Base-by-base conservation (phyloP, 2,329 filamentous ascomycete species). In the Ascochyta viciae-villosae region DNA sequence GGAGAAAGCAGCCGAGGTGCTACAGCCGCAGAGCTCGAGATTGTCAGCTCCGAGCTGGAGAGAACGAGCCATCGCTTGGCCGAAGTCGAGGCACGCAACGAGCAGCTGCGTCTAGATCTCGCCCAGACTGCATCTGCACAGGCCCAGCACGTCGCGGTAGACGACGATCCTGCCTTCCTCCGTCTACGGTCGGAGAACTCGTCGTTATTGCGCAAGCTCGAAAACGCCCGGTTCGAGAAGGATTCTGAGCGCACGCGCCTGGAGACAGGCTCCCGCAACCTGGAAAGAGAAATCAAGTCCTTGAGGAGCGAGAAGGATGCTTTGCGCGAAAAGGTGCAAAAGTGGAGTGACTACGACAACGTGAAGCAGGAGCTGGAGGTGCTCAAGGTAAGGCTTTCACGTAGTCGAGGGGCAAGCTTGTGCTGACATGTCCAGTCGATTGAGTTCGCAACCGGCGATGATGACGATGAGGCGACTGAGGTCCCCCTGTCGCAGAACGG, bases 321-420 rank as follows among this genome's bases (percentile, higher is more conserved):
- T 24, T 80, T 98, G 52, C 91, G 89, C 70, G 80, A 83, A 34
- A 96, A 95, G 77, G 85, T 98, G 3, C 87, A 92, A 61, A 96
- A 90, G 73, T 96, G 91, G 87, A 87, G 87, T 64, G 95, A 99
- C 74, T 99, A 99, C 73, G 93, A 98, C 31, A 94, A 98, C 56
- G 87, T 99, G 43, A 97, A 95, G 77, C 91, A 96, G 62, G 96
- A 99, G 76, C 83, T 99, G 3, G 94, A 98, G 69, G 93, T 98
- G 58, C 85, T 99, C 58, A 96, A 96, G 74, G 84, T 84, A 71
- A 45, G 43, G 4, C 16, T 13, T 1, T 5, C 5, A 9, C 8
- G 2, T 16, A 3, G 1, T 12, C 12, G 12, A 22, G 27, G 27
- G 35, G 9, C 40, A 29, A 45, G 22, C 64, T 72, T 42, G 70